Percentiles rank a stretch among this genome's conserved stretches.
These are phyloP conservation scores for Gypsophila paniculata DNA, from an alignment of 179 eudicot species.

Conservation along the genomic window DNA sequence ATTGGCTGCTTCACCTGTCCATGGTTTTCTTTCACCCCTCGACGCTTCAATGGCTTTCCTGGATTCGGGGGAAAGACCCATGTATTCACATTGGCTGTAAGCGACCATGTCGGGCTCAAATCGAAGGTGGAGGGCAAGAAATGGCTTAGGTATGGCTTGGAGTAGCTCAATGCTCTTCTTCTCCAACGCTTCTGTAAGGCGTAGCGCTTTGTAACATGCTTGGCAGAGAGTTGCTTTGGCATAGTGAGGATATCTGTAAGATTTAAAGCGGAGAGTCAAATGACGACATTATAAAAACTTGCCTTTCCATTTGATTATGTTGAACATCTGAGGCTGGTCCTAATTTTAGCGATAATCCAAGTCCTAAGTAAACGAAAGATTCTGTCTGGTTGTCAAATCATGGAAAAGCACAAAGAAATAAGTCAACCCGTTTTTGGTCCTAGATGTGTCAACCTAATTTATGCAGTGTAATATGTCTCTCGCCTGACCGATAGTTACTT, in stretches of 20 bases:
- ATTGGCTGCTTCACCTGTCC: slow-evolving; percentile 84
- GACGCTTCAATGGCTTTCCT: slow-evolving; percentile 69
- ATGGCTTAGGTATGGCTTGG: slow-evolving; percentile 93
- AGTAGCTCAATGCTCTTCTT: slow-evolving; percentile 64
- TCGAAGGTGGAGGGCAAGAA: slow-evolving; percentile 84
- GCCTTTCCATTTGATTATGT: not conserved
- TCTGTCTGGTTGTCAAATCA: not conserved
- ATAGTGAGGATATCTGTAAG: slow-evolving; percentile 69
- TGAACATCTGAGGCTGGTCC: not conserved
- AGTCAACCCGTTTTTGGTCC: too few species aligned
- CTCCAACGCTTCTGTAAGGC: slow-evolving; percentile 56
- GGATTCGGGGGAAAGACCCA: slow-evolving; percentile 55
- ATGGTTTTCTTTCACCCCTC: slow-evolving; percentile 75
- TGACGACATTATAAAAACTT: not conserved
- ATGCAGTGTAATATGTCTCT: too few species aligned
- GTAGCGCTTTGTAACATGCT: slow-evolving; percentile 81
- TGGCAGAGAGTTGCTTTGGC: slow-evolving; percentile 88
- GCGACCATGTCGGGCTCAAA: slow-evolving; percentile 99
- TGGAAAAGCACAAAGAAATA: not conserved
- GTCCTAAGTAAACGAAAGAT: not conserved
- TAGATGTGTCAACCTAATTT: not conserved
- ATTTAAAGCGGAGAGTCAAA: not conserved
- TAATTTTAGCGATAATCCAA: not conserved
- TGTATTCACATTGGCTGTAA: slow-evolving; percentile 85
- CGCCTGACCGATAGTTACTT: too few species aligned